Percentiles rank a stretch among this genome's conserved stretches.
Evolutionary conservation across 1,139 yeast species (phyloP).

Genomic region (Geotrichum klebahnii): DNA sequence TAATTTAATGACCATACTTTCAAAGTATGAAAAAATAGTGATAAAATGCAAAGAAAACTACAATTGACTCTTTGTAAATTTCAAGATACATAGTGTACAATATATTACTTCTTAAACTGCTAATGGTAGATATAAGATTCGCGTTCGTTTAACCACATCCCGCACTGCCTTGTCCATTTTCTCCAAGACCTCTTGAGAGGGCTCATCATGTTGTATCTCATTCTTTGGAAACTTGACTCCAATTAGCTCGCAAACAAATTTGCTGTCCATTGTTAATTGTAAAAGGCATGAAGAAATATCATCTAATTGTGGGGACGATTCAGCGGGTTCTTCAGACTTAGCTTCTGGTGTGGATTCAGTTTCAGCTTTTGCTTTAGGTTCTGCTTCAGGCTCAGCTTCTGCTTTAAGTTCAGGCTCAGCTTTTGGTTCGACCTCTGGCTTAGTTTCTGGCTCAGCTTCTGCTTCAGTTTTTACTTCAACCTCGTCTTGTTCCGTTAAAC

Average conservation of each 20-base stretch:
- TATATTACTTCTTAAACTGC: constrained; percentile 8
- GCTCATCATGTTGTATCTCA: background rate
- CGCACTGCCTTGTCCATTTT: constrained; percentile 2
- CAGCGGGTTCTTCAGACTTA: constrained; percentile 1
- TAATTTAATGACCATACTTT: background rate
- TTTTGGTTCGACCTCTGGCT: background rate
- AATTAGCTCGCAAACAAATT: constrained; percentile 2
- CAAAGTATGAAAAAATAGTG: no score
- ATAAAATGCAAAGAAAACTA: no score
- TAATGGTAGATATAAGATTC: constrained; percentile 19
- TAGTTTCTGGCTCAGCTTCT: background rate
- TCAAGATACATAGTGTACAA: background rate
- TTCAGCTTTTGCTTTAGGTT: background rate
- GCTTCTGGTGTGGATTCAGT: no score
- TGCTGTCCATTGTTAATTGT: constrained; percentile 2
- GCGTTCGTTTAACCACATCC: constrained; percentile 14
- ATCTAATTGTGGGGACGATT: background rate
- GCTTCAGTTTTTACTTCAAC: background rate
- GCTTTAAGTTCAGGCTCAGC: background rate
- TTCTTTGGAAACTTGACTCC: constrained; percentile 2
- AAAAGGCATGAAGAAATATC: background rate
- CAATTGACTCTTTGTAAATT: background rate
- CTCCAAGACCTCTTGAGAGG: background rate
- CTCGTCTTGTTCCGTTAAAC: background rate
- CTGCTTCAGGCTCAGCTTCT: background rate